Base-by-base conservation (phyloP, 306 rosid genomes). In the Hippophae rhamnoides region DNA sequence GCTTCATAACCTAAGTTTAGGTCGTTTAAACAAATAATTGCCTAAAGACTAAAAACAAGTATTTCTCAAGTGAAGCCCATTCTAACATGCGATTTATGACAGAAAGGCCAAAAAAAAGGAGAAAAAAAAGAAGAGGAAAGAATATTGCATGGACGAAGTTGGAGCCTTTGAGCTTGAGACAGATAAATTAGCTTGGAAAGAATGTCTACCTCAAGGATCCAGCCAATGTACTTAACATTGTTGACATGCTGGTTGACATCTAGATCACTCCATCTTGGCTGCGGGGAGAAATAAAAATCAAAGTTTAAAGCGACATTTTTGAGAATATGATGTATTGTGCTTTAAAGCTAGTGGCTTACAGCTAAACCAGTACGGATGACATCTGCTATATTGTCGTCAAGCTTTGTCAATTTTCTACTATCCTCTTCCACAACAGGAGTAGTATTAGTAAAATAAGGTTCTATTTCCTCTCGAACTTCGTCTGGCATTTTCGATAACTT, bases 211-310 rank as follows among this genome's bases (percentile, higher is more conserved):
- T 70, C 48, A 14, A 70, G 57, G 26, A 69, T 55, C 67, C 63
- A 69, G 41, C 43, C 47, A 38, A 61, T 54, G 51, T 69, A 61
- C 40, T 61, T 61, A 2, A 55, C 45, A 47, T 54, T 43, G 57
- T 42, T 70, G 52, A 70, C 75, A 23, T 70, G 70, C 26, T 70
- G 56, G 18, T 63, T 70, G 48, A 70, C 44, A 61, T 61, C 69
- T 60, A 63, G 12, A 63, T 63, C 69, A 8, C 58, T 57, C 69
- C 64, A 70, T n/a, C 11, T 3, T 43, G 75, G 55, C 69, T 63
- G 58, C 23, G 23, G 23, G 27, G 11, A 25, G 41, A 25, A 25
- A 54, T 0, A 8, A 54, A 6, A 1, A 11, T 6, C 7, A 7
- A 9, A 46, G 11, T 7, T 2, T 7, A 12, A 45, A 12, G 10